A percentile compares a stretch with the other conserved stretches of the same genome.
These are phyloP conservation scores for Clitoria ternatea DNA, from an alignment of 306 rosid genomes.

Conservation along the genomic window DNA sequence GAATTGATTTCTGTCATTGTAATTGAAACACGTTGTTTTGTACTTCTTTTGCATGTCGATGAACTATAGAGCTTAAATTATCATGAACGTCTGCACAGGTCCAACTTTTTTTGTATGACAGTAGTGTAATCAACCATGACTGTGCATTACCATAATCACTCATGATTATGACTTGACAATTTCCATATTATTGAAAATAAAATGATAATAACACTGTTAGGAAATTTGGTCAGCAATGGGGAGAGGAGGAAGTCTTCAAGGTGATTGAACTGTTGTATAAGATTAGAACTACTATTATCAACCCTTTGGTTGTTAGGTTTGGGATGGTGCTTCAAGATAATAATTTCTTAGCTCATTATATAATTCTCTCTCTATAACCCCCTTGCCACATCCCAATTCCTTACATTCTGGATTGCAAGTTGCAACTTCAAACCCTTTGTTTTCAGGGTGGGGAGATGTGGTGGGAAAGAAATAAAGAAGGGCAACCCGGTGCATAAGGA, in stretches of 20 bases:
- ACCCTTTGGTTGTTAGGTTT: not conserved
- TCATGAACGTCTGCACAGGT: not conserved
- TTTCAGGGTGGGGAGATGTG: not conserved
- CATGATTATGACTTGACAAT: not conserved
- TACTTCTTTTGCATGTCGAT: not conserved
- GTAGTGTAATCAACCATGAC: not conserved
- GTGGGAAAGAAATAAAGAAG: not conserved
- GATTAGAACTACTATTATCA: not conserved
- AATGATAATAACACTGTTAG: not conserved
- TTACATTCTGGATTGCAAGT: not conserved
- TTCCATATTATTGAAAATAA: not conserved
- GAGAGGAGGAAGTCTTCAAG: not conserved
- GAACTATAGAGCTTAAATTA: not conserved
- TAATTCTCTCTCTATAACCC: not conserved
- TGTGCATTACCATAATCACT: not conserved
- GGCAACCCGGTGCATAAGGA: not conserved
- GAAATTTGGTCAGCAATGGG: not conserved
- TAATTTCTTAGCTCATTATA: not conserved
- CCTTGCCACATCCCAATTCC: not conserved
- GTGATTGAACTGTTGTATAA: conserved; percentile 10
- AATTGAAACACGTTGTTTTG: not conserved
- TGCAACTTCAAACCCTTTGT: not conserved
- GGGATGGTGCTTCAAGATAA: not conserved
- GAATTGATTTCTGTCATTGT: not conserved
- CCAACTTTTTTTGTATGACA: not conserved